Base-by-base conservation (phyloP, 495 filamentous ascomycete genomes). In the Penicillium ochrochloron region DNA sequence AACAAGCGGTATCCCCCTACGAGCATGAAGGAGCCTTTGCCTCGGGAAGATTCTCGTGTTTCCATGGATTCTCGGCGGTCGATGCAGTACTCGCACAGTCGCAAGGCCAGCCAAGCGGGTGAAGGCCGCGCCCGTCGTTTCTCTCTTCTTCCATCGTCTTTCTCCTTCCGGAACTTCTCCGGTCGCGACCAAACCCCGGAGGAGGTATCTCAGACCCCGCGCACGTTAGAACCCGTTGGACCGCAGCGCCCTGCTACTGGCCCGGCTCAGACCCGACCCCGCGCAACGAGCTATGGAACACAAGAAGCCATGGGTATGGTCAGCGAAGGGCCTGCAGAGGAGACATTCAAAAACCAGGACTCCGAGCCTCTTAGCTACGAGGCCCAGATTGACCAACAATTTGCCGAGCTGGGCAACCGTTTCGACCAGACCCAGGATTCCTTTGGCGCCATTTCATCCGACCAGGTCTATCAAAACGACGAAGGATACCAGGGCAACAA, bases 31-130 rank as follows among this genome's bases (percentile, higher is more conserved):
- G 86, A 84, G 51, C 82, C 85, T 10, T 78, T 80, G 27, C 76
- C 80, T 37, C 76, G 81, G 25, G 78, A 90, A 37, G 78, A 83
- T 55, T 84, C 89, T 9, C 84, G 94, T 48, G 82, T 84, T 41
- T 96, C 92, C 5, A 89, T 90, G 74, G 94, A 97, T 68, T 96
- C 91, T 6, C 83, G 89, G 29, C 87, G 91, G 27, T 92, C 92
- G 0, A 89, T 89, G 58, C 92, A 90, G 29, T 86, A 93, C 64
- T 87, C 86, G 7, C 87, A 91, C 56, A 88, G 82, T 57, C 87
- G 91, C 74, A 95, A 93, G 82, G 90, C 94, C 57, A 85, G 91
- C 67, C 92, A 97, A 77, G 86, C 90, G 74, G 92, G 93, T 34
- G 83, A 86, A 70, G 89, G 91, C 81, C 88, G 92, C 57, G 87